phyloP scores from a whole-genome alignment of 768 basidiomycete genomes.

The Mycena leptocephala region DNA sequence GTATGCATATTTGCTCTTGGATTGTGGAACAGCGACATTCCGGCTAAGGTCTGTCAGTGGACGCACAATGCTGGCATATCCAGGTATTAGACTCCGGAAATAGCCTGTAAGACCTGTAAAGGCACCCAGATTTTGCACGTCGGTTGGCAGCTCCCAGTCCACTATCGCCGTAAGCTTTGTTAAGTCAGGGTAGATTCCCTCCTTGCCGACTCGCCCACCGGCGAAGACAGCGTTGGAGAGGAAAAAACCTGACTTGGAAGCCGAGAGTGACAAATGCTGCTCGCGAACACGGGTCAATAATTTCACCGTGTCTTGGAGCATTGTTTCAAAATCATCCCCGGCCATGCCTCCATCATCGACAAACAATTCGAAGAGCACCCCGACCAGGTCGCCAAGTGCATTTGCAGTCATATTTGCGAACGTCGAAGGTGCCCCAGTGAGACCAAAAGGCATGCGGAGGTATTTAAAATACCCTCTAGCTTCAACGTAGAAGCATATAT shows the following conservation, averaged over 20 bases:
- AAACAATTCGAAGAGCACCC: slow-evolving; percentile 25
- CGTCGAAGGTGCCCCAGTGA: slow-evolving; percentile 54
- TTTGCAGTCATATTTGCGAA: slow-evolving; percentile 39
- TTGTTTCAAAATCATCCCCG: slow-evolving; percentile 16
- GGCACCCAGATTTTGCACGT: slow-evolving; percentile 27
- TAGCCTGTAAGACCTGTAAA: slow-evolving; percentile 40
- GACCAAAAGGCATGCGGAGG: slow-evolving; percentile 56
- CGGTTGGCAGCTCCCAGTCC: slow-evolving; percentile 43
- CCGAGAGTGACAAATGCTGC: slow-evolving; percentile 27
- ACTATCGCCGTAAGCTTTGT: slow-evolving; percentile 57
- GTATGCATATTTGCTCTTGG: slow-evolving; percentile 44
- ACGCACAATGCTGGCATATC: slow-evolving; percentile 49
- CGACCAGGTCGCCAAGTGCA: slow-evolving; percentile 42
- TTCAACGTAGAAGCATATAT: slow-evolving; percentile 55
- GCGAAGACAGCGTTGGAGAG: slow-evolving; percentile 52
- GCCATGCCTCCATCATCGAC: slow-evolving; percentile 17
- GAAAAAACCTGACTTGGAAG: slow-evolving; percentile 47
- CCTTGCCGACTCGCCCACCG: slow-evolving; percentile 47
- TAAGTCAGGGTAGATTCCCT: slow-evolving; percentile 53
- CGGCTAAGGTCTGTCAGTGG: slow-evolving; percentile 51
- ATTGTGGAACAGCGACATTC: slow-evolving; percentile 35
- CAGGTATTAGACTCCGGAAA: slow-evolving; percentile 51
- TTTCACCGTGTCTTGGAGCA: background rate
- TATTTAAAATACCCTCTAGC: slow-evolving; percentile 55
- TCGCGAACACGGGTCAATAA: slow-evolving; percentile 7